Base-by-base conservation (phyloP, 441 rosid genomes). In the Euphorbia celastroides region DNA sequence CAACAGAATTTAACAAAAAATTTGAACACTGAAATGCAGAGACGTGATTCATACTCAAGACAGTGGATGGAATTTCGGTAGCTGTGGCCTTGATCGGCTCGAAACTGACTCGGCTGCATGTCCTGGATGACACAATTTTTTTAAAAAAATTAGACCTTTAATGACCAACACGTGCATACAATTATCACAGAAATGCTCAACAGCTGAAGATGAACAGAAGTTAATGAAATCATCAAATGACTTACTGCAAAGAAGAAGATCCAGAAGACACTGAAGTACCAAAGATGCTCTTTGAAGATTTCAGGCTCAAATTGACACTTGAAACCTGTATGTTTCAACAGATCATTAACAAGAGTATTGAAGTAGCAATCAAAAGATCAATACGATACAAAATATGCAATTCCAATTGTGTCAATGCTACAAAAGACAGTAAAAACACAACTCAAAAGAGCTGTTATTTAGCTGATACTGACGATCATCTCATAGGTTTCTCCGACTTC, bases 41-140 rank as follows among this genome's bases (percentile, higher is more conserved):
- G 17, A n/a, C n/a, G n/a, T 23, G 38, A 54, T 67, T 70, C 93
- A 78, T 77, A 93, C 99, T 80, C 48, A 66, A 79, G 65, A 88
- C 67, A 7, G 80, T 68, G 13, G 88, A 81, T 68, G 97, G 97
- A 56, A 78, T 71, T 77, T 81, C 79, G 0, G 90, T 86, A 46
- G 96, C 99, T 0, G 89, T 89, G 70, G 97, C 96, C 81, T 75
- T 84, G 81, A 88, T 71, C n/a, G 93, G 87, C 62, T 82, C 90
- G 60, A 84, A 68, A 60, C 73, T 79, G 75, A 69, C 76, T 31
- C 64, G 74, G 46, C 54, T 68, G 84, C 81, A 67, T 65, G 60
- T 77, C 64, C 96, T 93, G 80, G 22, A 60, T 2, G 64, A 14
- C 67, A 68, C 38, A n/a, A 27, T 25, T 54, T 14, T 25, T 38